Evolutionary conservation across 2,329 filamentous ascomycete genomes (phyloP).

Genomic region (Mariannaea elegans): DNA sequence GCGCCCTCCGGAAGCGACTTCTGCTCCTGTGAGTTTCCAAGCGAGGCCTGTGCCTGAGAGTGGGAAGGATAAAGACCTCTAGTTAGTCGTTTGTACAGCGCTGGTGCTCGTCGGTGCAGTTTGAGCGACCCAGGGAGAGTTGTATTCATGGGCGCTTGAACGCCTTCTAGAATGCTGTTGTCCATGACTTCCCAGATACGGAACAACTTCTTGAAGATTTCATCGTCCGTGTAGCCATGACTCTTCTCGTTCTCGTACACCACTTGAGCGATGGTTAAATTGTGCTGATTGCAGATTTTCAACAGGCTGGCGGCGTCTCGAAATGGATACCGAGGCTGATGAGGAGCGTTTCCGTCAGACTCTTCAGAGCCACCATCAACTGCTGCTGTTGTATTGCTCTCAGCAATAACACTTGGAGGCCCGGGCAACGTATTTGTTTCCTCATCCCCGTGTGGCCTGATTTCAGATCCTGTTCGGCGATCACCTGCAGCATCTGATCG

Average conservation of each 20-base stretch:
- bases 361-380: conserved; percentile 29
- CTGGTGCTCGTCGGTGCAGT: conserved; percentile 56
- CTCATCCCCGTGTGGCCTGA: conserved; percentile 46
- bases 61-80: conserved; percentile 54
- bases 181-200: conserved; percentile 63
- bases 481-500: conserved; percentile 56
- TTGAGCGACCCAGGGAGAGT: conserved; percentile 58
- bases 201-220: conserved; percentile 57
- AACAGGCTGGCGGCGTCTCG: conserved; percentile 57
- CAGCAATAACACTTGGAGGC: conserved; percentile 3
- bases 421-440: conserved; percentile 22
- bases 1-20: not conserved
- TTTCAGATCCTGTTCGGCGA: conserved; percentile 54
- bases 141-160: conserved; percentile 53
- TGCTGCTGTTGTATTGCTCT: conserved; percentile 17
- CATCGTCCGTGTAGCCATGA: conserved; percentile 58
- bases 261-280: conserved; percentile 60
- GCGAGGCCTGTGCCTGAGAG: not conserved
- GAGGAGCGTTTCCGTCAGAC: conserved; percentile 27
- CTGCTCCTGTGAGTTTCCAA: not conserved
- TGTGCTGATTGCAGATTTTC: conserved; percentile 58
- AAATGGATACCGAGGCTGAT: conserved; percentile 57
- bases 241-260: conserved; percentile 64
- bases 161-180: conserved; percentile 58
- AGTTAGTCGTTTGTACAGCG: conserved; percentile 54